A percentile compares a stretch with the other conserved stretches of the same genome.
Conservation (phyloP, 805 yeast species). For the Sugiyamaella chiloensis region DNA sequence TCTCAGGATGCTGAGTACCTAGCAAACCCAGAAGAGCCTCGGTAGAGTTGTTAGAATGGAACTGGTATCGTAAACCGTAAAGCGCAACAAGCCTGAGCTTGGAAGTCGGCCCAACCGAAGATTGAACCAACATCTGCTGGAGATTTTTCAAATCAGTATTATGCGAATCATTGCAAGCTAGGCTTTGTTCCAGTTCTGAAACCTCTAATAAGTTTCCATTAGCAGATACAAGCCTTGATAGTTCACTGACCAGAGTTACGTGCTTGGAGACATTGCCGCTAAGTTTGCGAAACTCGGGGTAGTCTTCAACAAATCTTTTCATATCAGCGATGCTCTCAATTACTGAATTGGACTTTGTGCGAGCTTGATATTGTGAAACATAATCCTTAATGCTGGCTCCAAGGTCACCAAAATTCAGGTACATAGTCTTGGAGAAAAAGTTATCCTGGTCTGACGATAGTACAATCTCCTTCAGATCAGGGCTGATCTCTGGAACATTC, state of each 20-base stretch:
- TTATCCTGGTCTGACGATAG: slow-evolving; percentile 67
- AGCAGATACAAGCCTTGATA: slow-evolving; percentile 65
- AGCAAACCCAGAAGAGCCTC: slow-evolving; percentile 24
- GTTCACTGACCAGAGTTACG: slow-evolving; percentile 82
- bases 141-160: slow-evolving; percentile 54
- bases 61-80: slow-evolving; percentile 70
- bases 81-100: slow-evolving; percentile 72
- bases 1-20: slow-evolving; percentile 22
- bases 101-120: slow-evolving; percentile 44
- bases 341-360: slow-evolving; percentile 70
- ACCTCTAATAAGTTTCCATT: slow-evolving; percentile 69
- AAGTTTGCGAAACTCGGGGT: slow-evolving; percentile 88
- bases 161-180: slow-evolving; percentile 65
- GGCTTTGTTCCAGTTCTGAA: slow-evolving; percentile 84
- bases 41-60: slow-evolving; percentile 45
- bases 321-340: slow-evolving; percentile 82
- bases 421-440: slow-evolving; percentile 79
- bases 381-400: slow-evolving; percentile 81
- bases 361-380: slow-evolving; percentile 75
- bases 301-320: slow-evolving; percentile 85
- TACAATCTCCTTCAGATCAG: slow-evolving; percentile 62
- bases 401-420: slow-evolving; percentile 88
- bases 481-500: slow-evolving; percentile 49
- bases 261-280: slow-evolving; percentile 89
- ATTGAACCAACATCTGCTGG: slow-evolving; percentile 48